Evolutionary conservation across 1,284 basidiomycete genomes (phyloP), one percentile per base, ranked within the genome.

Genomic region (Tylopilus sp.): DNA sequence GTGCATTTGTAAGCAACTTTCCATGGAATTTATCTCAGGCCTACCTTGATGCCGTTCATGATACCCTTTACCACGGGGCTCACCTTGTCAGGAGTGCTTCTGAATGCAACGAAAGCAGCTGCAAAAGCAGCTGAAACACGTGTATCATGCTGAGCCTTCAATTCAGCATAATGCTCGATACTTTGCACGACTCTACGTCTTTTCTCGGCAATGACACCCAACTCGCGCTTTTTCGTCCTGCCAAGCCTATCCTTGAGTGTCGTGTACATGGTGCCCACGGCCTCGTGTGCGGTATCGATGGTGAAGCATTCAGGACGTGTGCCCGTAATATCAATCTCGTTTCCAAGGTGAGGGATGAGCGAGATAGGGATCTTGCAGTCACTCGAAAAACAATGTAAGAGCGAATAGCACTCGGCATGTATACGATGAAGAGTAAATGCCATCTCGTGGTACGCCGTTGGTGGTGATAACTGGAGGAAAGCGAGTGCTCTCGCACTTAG

Each of bases 21-120:
- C 49, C 14, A 26, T 29, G 19, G 35, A 31, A 29, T 46, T 17
- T 47, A 43, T 43, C 28, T 43, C 33, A 24, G 28, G 55, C 78
- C 49, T 46, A 90, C 93, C 83, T 98, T 99, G 76, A 99, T 89
- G 33, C 94, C 93, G 60, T 96, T 97, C 90, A 98, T 99, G 60
- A 99, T 86, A 35, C 92, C 94, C 72, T 97, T 94, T 49, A 99
- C 94, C 42, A 99, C 86, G 0, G 91, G 96, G 60, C 94, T 98
- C 57, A 99, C 87, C 75, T 98, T 99, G 58, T 92, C 84, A 0
- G 95, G 94, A 33, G 92, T 86, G 33, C 84, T 83, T 63, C 82
- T 80, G 57, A 96, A 83, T 5, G 92, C 87, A 19, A 99, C 89
- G 58, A 96, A 89, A 0, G 96, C 94, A 4, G 90, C 88, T 13